Evolutionary conservation across 805 yeast species (phyloP).

Genomic region (Nakazawaea holstii): DNA sequence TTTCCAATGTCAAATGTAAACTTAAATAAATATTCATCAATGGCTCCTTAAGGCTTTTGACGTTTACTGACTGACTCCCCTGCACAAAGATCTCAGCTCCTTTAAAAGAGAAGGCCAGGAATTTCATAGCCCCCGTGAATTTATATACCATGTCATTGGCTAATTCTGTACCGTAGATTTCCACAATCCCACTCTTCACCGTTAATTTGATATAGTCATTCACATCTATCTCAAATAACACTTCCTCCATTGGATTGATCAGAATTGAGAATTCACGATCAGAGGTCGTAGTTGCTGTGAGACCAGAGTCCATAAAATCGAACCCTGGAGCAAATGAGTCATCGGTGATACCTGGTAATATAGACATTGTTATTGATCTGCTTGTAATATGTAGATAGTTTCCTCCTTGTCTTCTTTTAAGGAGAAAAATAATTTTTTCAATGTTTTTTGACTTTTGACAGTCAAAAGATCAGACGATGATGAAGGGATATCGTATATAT

Average conservation of each 20-base stretch:
- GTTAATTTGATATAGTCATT: conserved; percentile 45
- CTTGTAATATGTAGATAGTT: too few species aligned
- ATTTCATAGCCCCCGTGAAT: conserved; percentile 46
- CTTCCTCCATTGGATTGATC: conserved; percentile 41
- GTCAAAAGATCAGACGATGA: too few species aligned
- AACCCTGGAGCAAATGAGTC: not conserved
- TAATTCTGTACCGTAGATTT: conserved; percentile 89
- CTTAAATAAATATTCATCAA: conserved; percentile 59
- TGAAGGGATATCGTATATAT: too few species aligned
- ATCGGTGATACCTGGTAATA: conserved; percentile 8
- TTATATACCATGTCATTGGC: conserved; percentile 61
- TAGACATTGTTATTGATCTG: not conserved
- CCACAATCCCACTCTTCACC: conserved; percentile 68
- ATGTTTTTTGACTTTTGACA: too few species aligned
- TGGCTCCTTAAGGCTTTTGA: conserved; percentile 61
- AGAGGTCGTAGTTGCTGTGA: not conserved
- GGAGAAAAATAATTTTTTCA: too few species aligned
- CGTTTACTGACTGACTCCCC: conserved; percentile 43
- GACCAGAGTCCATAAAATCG: conserved; percentile 1
- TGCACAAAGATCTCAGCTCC: conserved; percentile 61
- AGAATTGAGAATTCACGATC: not conserved
- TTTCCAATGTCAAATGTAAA: conserved; percentile 73
- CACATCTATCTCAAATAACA: conserved; percentile 69
- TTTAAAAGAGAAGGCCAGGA: conserved; percentile 53
- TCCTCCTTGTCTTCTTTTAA: too few species aligned